A percentile compares a stretch with the other conserved stretches of the same genome.
These are phyloP conservation scores for Eragrostis tef DNA, from an alignment of 202 grass and related monocot genomes.

Conservation along the genomic window DNA sequence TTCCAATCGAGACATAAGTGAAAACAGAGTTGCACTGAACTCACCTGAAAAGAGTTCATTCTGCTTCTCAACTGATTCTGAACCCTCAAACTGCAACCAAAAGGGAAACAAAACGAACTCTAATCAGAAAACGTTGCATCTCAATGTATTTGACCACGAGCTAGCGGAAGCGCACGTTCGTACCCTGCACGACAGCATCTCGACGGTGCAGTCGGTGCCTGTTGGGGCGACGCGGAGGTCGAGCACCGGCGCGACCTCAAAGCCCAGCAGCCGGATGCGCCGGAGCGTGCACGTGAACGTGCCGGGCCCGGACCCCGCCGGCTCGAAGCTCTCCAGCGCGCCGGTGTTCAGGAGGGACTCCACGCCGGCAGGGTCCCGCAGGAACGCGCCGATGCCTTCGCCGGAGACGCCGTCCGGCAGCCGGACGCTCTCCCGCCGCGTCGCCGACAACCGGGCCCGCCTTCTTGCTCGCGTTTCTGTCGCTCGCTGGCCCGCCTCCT, in stretches of 20 bases:
- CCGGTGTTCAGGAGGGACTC: slow-evolving; percentile 81
- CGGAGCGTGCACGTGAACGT: slow-evolving; percentile 72
- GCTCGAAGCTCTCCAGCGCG: slow-evolving; percentile 68
- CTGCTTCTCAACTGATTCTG: slow-evolving; percentile 63
- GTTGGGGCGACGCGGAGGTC: slow-evolving; percentile 71
- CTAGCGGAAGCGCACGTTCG: background rate
- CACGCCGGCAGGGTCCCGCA: slow-evolving; percentile 64
- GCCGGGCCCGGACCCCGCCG: slow-evolving; percentile 24
- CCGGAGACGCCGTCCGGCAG: slow-evolving; percentile 49
- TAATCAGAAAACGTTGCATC: background rate
- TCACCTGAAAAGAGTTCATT: slow-evolving; percentile 76
- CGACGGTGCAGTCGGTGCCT: slow-evolving; percentile 63
- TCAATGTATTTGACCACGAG: background rate
- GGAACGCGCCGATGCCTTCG: slow-evolving; percentile 61
- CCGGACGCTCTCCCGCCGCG: slow-evolving; percentile 57
- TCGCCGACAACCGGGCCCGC: slow-evolving; percentile 60
- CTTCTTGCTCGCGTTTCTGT: background rate
- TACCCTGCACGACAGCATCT: slow-evolving; percentile 88
- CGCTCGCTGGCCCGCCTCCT: background rate
- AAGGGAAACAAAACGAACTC: background rate
- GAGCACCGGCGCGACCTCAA: slow-evolving; percentile 78
- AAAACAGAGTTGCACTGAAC: background rate
- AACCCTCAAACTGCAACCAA: slow-evolving; percentile 73
- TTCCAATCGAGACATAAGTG: background rate
- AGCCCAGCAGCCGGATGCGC: slow-evolving; percentile 66